Evolutionary conservation across 495 filamentous ascomycete genomes (phyloP).

Genomic region (Darksidea phi): DNA sequence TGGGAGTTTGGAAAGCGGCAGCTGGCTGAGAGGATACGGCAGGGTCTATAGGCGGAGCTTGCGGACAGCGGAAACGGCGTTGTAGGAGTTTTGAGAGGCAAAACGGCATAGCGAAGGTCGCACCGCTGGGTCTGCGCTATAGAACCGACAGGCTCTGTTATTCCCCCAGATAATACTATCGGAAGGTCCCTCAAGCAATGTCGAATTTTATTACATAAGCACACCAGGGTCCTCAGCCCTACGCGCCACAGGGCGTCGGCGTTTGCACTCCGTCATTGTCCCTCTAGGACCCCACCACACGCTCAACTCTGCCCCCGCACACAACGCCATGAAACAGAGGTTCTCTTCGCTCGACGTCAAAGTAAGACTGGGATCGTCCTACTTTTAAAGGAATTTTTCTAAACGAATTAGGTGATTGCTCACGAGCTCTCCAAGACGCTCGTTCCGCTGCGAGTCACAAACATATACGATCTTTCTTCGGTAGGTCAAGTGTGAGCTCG

Average conservation of each 20-base stretch:
- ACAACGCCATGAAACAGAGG: conserved; percentile 81
- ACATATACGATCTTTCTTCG: conserved; percentile 93
- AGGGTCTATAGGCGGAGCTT: conserved; percentile 41
- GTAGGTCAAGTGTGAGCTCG: conserved; percentile 43
- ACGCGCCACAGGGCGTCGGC: background rate
- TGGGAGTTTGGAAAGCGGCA: conserved; percentile 95
- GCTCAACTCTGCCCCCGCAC: background rate
- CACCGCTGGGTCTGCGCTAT: background rate
- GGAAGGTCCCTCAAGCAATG: no score
- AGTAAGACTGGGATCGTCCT: conserved; percentile 46
- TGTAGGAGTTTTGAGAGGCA: background rate
- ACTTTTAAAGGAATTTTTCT: conserved; percentile 33
- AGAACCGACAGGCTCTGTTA: background rate
- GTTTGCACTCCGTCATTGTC: conserved; percentile 15
- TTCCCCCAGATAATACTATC: no score
- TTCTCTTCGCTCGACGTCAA: conserved; percentile 93
- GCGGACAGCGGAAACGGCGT: conserved; percentile 2
- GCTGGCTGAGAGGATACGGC: conserved; percentile 84
- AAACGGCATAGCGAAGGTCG: background rate
- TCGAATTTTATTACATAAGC: no score
- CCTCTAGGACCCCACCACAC: conserved; percentile 6
- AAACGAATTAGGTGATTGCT: conserved; percentile 68
- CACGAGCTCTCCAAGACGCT: conserved; percentile 81
- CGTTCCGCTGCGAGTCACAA: conserved; percentile 75
- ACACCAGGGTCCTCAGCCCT: background rate